These are phyloP conservation scores for Herpotrichia juniperi DNA, from an alignment of 2,329 filamentous ascomycete genomes.

Conservation along the genomic window DNA sequence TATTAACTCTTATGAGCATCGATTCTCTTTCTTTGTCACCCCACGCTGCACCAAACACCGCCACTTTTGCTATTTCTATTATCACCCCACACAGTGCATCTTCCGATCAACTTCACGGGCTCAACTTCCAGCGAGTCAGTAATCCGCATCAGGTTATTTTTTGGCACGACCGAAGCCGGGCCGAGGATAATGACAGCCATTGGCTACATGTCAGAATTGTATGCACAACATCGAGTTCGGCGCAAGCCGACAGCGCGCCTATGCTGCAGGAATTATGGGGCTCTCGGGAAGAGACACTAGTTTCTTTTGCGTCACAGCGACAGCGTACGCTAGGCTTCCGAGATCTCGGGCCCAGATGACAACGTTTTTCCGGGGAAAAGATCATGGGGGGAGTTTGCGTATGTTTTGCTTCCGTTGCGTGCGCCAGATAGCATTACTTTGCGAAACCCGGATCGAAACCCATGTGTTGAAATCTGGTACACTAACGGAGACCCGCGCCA, in stretches of 20 bases:
- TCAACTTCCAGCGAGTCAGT: background rate
- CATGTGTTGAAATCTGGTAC: no score
- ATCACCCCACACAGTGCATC: background rate
- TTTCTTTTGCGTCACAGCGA: no score
- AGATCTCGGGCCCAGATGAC: no score
- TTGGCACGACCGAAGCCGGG: background rate
- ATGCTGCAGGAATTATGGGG: background rate
- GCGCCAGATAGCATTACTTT: no score
- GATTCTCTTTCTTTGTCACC: background rate
- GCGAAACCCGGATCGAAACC: no score
- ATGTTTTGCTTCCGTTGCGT: no score
- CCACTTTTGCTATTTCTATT: background rate
- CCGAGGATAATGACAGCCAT: background rate
- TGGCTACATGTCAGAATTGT: background rate
- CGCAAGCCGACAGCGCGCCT: background rate
- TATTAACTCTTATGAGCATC: background rate
- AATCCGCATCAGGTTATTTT: background rate
- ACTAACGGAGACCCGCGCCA: no score
- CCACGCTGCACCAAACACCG: background rate
- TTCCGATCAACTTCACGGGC: background rate
- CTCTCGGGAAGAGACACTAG: background rate
- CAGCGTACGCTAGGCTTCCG: no score
- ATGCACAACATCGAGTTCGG: background rate
- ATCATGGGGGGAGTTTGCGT: no score
- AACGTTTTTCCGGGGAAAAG: no score